These are phyloP conservation scores for Candida ficus DNA, from an alignment of 805 yeast species.

Conservation along the genomic window DNA sequence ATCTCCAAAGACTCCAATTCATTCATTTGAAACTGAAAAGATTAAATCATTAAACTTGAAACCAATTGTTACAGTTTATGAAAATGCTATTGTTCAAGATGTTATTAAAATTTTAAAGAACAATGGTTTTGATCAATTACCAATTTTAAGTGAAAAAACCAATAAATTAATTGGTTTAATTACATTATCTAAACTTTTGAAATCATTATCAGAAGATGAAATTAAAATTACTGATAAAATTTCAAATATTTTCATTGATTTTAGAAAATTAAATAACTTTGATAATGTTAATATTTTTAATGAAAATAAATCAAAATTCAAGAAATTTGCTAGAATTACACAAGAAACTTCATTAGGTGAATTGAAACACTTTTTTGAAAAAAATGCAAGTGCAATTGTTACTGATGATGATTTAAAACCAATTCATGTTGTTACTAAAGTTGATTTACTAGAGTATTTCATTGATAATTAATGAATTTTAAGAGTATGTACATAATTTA, in stretches of 20 bases:
- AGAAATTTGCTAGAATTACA: conserved; percentile 63
- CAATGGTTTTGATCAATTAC: conserved; percentile 82
- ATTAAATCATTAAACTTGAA: conserved; percentile 68
- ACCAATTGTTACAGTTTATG: conserved; percentile 72
- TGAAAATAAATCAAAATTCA: conserved; percentile 57
- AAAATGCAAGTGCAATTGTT: conserved; percentile 77
- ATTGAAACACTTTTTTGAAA: conserved; percentile 76
- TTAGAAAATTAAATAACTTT: conserved; percentile 62
- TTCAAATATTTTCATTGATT: conserved; percentile 60
- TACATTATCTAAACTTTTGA: conserved; percentile 68
- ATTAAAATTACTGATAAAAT: conserved; percentile 53
- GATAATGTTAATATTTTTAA: conserved; percentile 55
- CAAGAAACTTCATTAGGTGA: conserved; percentile 60
- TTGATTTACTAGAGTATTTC: conserved; percentile 61
- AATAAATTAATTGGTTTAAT: conserved; percentile 66
- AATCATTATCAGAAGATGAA: conserved; percentile 57
- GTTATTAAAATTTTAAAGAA: conserved; percentile 67
- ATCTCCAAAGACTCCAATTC: conserved; percentile 36
- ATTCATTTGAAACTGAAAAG: conserved; percentile 48
- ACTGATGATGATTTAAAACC: conserved; percentile 70
- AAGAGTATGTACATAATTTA: too few species aligned
- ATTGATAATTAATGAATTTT: conserved; percentile 16
- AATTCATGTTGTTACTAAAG: conserved; percentile 81
- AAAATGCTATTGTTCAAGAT: conserved; percentile 51
- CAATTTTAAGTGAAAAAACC: conserved; percentile 49